Evolutionary conservation across 306 rosid genomes (phyloP).

Genomic region (apple (Malus domestica)): ASM211411v1 NC_041792.1:30226407-30226906

Average conservation of each 20-base stretch:
- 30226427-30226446: neutral
- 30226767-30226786: slow-evolving; percentile 15
- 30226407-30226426: too few relatives aligned
- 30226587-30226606: slow-evolving; percentile 40
- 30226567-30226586: slow-evolving; percentile 26
- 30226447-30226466: neutral
- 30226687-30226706: slow-evolving; percentile 31
- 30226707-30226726: slow-evolving; percentile 27
- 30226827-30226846: slow-evolving; percentile 44
- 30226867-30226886: slow-evolving; percentile 25
- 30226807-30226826: slow-evolving; percentile 39
- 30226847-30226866: slow-evolving; percentile 24
- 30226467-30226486: slow-evolving; percentile 27
- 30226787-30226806: slow-evolving; percentile 60
- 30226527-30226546: slow-evolving; percentile 37
- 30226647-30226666: slow-evolving; percentile 40
- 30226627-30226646: slow-evolving; percentile 40
- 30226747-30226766: slow-evolving; percentile 25
- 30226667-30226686: slow-evolving; percentile 26
- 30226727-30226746: slow-evolving; percentile 22
- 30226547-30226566: slow-evolving; percentile 41
- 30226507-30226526: slow-evolving; percentile 42
- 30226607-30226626: slow-evolving; percentile 34
- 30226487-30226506: slow-evolving; percentile 37
- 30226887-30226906: slow-evolving; percentile 16